Evolutionary conservation across 208 protist genomes (phyloP).

Genomic region (Leishmania turanica): DNA sequence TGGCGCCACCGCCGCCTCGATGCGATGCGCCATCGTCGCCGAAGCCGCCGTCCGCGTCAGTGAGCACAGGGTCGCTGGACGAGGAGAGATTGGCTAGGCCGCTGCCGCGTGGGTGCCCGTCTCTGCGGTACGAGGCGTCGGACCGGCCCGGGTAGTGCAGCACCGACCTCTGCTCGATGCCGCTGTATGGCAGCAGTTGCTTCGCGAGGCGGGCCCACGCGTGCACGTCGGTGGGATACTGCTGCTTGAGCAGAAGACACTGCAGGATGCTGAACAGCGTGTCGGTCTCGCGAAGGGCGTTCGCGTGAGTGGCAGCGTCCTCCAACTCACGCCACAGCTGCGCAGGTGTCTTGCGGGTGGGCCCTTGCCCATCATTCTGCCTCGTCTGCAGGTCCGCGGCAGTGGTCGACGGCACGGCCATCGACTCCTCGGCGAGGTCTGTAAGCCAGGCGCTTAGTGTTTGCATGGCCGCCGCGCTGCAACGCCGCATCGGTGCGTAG

Average conservation of each 20-base stretch:
- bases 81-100: background rate
- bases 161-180: constrained; percentile 59
- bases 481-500: constrained; percentile 1
- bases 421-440: constrained; percentile 36
- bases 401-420: constrained; percentile 9
- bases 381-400: background rate
- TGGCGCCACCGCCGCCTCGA: background rate
- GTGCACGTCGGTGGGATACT: constrained; percentile 29
- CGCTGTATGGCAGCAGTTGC: constrained; percentile 52
- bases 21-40: background rate
- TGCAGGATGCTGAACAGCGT: constrained; percentile 53
- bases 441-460: constrained; percentile 37
- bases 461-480: constrained; percentile 28
- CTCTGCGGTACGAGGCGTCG: constrained; percentile 13
- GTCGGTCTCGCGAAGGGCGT: constrained; percentile 71
- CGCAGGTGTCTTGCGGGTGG: background rate
- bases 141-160: constrained; percentile 62
- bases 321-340: constrained; percentile 56
- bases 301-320: constrained; percentile 34
- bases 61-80: background rate
- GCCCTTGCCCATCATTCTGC: background rate
- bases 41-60: background rate
- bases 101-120: background rate
- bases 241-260: constrained; percentile 32
- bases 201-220: constrained; percentile 54